Evolutionary conservation across 148 eudicot genomes (phyloP).

Genomic region (Beta vulgaris): DNA sequence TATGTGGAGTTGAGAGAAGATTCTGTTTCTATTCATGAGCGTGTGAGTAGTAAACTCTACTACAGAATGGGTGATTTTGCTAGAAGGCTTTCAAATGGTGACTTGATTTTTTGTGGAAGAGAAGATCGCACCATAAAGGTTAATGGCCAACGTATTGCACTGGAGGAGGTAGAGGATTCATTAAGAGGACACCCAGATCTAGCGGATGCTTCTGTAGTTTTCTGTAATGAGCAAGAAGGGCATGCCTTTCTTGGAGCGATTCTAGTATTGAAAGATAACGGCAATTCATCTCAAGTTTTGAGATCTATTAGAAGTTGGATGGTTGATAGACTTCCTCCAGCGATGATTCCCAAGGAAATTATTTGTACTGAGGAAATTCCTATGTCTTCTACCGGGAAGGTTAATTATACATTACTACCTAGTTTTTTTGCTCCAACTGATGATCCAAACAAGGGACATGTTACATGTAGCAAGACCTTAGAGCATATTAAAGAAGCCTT

Average conservation of each 20-base stretch:
- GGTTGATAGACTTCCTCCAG: slow-evolving; percentile 54
- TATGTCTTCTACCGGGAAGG: slow-evolving; percentile 70
- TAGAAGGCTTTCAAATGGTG: slow-evolving; percentile 60
- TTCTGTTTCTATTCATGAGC: slow-evolving; percentile 25
- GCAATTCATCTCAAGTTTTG: slow-evolving; percentile 28
- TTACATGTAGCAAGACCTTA: slow-evolving; percentile 35
- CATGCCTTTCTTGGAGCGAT: slow-evolving; percentile 59
- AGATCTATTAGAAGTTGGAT: slow-evolving; percentile 60
- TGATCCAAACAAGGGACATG: slow-evolving; percentile 21
- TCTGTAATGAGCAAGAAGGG: slow-evolving; percentile 39
- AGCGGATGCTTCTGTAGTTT: slow-evolving; percentile 71
- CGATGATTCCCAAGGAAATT: slow-evolving; percentile 64
- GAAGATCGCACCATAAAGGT: slow-evolving; percentile 75
- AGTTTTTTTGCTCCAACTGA: slow-evolving; percentile 22
- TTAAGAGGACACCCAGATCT: slow-evolving; percentile 57
- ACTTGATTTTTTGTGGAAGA: slow-evolving; percentile 75
- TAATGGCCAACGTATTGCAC: slow-evolving; percentile 81
- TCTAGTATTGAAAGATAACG: slow-evolving; percentile 41
- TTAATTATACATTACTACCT: slow-evolving; percentile 54
- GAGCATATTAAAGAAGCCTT: slow-evolving; percentile 64
- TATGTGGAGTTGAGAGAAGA: slow-evolving; percentile 37
- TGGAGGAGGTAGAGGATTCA: slow-evolving; percentile 76
- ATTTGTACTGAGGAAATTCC: slow-evolving; percentile 54
- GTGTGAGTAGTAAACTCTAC: slow-evolving; percentile 28
- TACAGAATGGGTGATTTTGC: slow-evolving; percentile 87